A percentile compares a stretch with the other conserved stretches of the same genome.
Conservation (phyloP, 2,329 filamentous ascomycete species). For the Pyrenochaeta sp. region DNA sequence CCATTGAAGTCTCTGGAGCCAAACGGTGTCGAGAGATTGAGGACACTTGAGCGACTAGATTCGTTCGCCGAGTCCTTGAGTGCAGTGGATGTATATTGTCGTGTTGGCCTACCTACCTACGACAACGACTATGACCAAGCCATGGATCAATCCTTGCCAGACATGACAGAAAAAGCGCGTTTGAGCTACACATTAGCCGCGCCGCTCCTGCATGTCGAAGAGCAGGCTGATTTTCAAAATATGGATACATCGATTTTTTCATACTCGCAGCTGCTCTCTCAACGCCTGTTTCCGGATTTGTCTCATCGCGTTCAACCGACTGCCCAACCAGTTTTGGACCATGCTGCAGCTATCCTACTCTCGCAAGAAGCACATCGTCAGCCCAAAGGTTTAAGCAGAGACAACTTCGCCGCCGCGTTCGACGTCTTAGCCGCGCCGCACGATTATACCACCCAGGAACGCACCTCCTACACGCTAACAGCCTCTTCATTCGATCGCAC, state of each 20-base stretch:
- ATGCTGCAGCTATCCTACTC: too few relatives aligned
- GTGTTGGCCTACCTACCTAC: constrained; percentile 55
- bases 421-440: constrained; percentile 57
- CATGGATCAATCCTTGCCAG: constrained; percentile 70
- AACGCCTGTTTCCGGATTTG: constrained; percentile 18
- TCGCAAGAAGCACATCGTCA: constrained; percentile 43
- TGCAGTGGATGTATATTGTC: constrained; percentile 68
- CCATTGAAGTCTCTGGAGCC: too few relatives aligned
- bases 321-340: too few relatives aligned
- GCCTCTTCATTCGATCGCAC: constrained; percentile 81
- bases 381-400: constrained; percentile 28
- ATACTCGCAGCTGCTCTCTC: constrained; percentile 26
- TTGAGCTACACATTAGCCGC: constrained; percentile 63
- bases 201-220: constrained; percentile 61
- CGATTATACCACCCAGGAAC: constrained; percentile 35
- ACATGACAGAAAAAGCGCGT: constrained; percentile 61
- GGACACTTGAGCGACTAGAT: constrained; percentile 59
- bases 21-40: too few relatives aligned
- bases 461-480: constrained; percentile 58
- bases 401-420: constrained; percentile 57
- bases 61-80: constrained; percentile 68
- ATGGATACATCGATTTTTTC: constrained; percentile 47
- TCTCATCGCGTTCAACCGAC: not conserved
- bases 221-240: constrained; percentile 53
- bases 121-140: constrained; percentile 48